Evolutionary conservation across 305 asterid species (phyloP).

Genomic region (Solanum hybrid): DNA sequence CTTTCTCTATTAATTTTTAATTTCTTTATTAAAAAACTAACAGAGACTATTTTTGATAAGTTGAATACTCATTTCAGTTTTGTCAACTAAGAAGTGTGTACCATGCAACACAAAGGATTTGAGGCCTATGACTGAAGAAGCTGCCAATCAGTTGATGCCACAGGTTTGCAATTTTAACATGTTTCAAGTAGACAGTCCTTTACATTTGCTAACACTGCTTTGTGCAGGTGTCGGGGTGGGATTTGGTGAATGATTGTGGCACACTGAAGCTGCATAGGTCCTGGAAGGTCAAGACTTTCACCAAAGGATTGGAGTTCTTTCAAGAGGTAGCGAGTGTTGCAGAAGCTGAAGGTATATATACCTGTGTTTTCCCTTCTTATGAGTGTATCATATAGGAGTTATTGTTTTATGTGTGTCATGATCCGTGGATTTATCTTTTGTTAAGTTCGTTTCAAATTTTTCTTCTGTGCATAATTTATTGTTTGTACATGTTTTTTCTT

Average conservation of each 20-base stretch:
- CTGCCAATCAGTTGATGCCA: constrained; percentile 49
- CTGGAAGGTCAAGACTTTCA: constrained; percentile 87
- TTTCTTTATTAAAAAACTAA: background rate
- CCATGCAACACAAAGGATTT: constrained; percentile 67
- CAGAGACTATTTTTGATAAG: constrained; percentile 1
- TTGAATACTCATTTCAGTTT: constrained; percentile 35
- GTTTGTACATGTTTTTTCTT: background rate
- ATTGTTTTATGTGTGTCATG: background rate
- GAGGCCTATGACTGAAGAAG: constrained; percentile 77
- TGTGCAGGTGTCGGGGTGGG: constrained; percentile 73
- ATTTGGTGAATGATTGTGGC: constrained; percentile 58
- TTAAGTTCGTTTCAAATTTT: background rate
- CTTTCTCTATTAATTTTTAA: background rate
- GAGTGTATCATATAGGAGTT: background rate
- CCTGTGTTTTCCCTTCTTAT: constrained; percentile 6
- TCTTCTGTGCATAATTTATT: background rate
- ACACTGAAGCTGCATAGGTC: constrained; percentile 55
- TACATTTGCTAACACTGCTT: constrained; percentile 5
- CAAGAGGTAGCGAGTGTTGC: constrained; percentile 67
- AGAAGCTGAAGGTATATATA: constrained; percentile 64
- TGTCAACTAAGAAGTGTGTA: constrained; percentile 79
- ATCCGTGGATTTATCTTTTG: background rate
- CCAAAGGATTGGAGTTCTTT: constrained; percentile 81
- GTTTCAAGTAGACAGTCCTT: background rate
- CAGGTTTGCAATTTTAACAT: constrained; percentile 28